Conservation (phyloP, 805 yeast genomes). For the Candida quercuum region DNA sequence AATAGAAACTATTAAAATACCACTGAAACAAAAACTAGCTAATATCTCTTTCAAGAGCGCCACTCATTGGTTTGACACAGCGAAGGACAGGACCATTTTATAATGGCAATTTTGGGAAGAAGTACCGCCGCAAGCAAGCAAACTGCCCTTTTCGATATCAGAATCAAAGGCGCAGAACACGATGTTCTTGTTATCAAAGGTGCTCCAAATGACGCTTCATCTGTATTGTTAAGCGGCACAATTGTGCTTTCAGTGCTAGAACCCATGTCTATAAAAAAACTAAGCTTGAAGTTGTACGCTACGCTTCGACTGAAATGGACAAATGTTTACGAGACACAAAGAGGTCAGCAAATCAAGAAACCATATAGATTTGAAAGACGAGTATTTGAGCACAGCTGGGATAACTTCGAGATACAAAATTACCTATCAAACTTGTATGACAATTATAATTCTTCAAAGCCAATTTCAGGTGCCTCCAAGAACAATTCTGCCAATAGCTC, state of each 20-base stretch:
- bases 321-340: slow-evolving; percentile 43
- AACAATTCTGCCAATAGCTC: slow-evolving; percentile 17
- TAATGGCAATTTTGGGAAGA: slow-evolving; percentile 13
- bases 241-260: slow-evolving; percentile 74
- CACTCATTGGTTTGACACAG: no score
- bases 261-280: slow-evolving; percentile 60
- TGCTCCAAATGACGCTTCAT: slow-evolving; percentile 66
- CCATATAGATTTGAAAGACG: slow-evolving; percentile 52
- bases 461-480: slow-evolving; percentile 7
- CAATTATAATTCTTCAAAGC: slow-evolving; percentile 11
- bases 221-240: slow-evolving; percentile 70
- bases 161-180: slow-evolving; percentile 63
- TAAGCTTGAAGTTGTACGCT: slow-evolving; percentile 62
- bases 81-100: neutral
- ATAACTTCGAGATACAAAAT: slow-evolving; percentile 50
- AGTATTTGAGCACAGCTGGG: slow-evolving; percentile 78
- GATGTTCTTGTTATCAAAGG: slow-evolving; percentile 84
- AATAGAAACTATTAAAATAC: no score
- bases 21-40: no score
- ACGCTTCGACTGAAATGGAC: slow-evolving; percentile 62
- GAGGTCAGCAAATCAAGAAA: slow-evolving; percentile 36
- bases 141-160: slow-evolving; percentile 41
- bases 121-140: slow-evolving; percentile 19
- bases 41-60: no score
- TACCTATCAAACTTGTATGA: slow-evolving; percentile 27